Evolutionary conservation across 306 rosid species (phyloP).

Genomic region (Fagus sylvatica): DNA sequence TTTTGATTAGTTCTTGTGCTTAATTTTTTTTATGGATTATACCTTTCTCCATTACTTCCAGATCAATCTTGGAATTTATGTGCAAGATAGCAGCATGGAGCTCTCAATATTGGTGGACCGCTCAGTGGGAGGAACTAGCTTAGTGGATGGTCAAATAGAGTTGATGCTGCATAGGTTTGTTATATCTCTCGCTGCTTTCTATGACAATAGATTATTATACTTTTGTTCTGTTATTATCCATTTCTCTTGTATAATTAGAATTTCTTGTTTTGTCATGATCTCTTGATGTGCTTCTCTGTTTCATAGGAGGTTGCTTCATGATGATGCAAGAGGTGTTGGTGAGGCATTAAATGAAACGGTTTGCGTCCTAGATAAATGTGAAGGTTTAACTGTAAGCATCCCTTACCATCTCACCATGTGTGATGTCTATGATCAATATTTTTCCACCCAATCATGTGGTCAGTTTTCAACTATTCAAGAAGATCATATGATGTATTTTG

Average conservation of each 20-base stretch:
- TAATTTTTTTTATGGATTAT: background rate
- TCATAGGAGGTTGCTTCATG: constrained; percentile 72
- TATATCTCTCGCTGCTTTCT: background rate
- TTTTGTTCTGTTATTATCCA: background rate
- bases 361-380: constrained; percentile 59
- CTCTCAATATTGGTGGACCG: constrained; percentile 76
- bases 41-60: constrained; percentile 33
- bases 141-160: constrained; percentile 74
- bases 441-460: background rate
- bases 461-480: background rate
- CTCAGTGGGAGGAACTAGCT: constrained; percentile 83
- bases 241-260: background rate
- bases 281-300: constrained; percentile 12
- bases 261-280: constrained; percentile 9
- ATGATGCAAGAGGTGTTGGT: constrained; percentile 84
- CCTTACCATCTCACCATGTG: background rate
- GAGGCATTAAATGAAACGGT: constrained; percentile 90
- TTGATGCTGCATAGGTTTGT: constrained; percentile 82
- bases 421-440: background rate
- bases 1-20: background rate
- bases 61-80: constrained; percentile 73
- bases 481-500: background rate
- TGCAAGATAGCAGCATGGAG: constrained; percentile 58
- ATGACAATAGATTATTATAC: constrained; percentile 5
- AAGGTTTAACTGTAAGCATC: constrained; percentile 75